Conservation (phyloP, 345 rosid genomes). For the Lumnitzera racemosa region DNA sequence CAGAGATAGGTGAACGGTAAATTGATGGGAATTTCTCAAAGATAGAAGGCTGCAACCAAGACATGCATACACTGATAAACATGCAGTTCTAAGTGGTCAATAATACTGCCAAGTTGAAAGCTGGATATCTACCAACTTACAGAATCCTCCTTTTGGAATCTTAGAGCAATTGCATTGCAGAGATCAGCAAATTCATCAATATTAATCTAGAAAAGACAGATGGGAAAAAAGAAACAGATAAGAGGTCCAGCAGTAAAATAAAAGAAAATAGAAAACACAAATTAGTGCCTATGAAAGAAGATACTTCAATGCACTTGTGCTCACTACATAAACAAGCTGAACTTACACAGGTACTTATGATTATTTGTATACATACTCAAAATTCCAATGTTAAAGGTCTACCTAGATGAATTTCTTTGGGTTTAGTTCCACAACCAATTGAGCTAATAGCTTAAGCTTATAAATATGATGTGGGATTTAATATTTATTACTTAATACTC, state of each 20-base stretch:
- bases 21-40: constrained; percentile 53
- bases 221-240: constrained; percentile 1
- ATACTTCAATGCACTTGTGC: too few species aligned
- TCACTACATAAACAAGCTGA: too few species aligned
- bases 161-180: constrained; percentile 88
- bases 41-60: constrained; percentile 60
- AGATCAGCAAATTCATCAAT: constrained; percentile 85
- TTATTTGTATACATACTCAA: too few species aligned
- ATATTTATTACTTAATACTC: too few species aligned
- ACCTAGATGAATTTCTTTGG: too few species aligned
- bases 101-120: neutral
- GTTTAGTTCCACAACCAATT: too few species aligned
- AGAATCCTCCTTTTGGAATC: constrained; percentile 82
- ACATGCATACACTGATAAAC: constrained; percentile 9
- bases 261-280: neutral
- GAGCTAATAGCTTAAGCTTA: too few species aligned
- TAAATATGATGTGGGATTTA: too few species aligned
- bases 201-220: constrained; percentile 51
- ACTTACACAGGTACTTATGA: too few species aligned
- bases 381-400: too few species aligned
- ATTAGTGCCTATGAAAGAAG: neutral
- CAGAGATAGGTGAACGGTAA: constrained; percentile 62
- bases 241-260: neutral
- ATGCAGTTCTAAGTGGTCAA: neutral
- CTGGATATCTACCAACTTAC: constrained; percentile 43